Base-by-base conservation (phyloP, 768 basidiomycete species). In the Tricholoma flavovirens region DNA sequence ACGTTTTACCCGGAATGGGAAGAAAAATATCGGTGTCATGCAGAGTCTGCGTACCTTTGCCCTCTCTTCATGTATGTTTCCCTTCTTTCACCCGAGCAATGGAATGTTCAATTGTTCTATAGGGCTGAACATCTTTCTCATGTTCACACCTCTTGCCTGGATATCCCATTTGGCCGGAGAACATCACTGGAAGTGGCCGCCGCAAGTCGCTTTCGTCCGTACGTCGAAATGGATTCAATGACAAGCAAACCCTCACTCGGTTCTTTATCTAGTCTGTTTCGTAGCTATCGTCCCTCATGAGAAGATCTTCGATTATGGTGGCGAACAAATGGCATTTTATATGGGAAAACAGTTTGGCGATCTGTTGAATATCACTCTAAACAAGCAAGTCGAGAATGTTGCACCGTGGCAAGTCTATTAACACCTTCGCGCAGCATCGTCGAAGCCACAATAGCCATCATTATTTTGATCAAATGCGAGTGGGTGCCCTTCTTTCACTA, bases 381-480 rank as follows among this genome's bases (percentile, higher is more conserved):
- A 65, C 40, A 65, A 65, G 64, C 64, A 24, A 26, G 62, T 57
- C 24, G 26, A 30, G 7, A 12, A 10, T 29, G n/a, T 14, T 19
- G 9, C 17, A 14, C 12, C n/a, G 3, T n/a, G 29, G 11, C 8
- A 11, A 54, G 42, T 42, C 38, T 63, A 30, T 57, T 49, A 11
- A 29, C 43, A 56, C 10, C 24, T 29, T 22, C 30, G 49, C 22
- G 3, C 55, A 88, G 86, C 64, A 72, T 81, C 7, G 85, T 90
- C 1, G 88, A 90, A 69, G 87, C 81, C 0, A 84, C 85, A 0
- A 70, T 90, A 5, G 85, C 85, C 0, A 83, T 89, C 51, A 79
- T 88, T 55, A 72, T 90, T 15, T 69, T 90, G n/a, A 60, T 66
- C n/a, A 81, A 79, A 68, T 86, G 86, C 81, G 82, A 88, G 84